Conservation (phyloP, 2,329 filamentous ascomycete genomes). For the Aspergillus sp. region DNA sequence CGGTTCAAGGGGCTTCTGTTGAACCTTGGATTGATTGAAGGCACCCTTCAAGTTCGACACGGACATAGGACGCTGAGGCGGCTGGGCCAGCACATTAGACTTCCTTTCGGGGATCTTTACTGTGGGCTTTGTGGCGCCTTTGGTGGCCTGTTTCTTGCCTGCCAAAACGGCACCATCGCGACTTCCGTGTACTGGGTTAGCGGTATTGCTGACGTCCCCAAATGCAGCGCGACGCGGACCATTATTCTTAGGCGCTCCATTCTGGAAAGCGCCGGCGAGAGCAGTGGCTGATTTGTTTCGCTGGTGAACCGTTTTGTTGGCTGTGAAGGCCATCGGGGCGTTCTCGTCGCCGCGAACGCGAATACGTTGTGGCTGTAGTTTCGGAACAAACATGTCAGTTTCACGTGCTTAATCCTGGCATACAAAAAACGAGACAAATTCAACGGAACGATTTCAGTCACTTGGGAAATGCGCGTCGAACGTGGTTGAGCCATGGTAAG, state of each 20-base stretch:
- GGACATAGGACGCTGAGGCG: constrained; percentile 55
- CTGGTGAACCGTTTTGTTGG: constrained; percentile 62
- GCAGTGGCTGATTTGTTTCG: constrained; percentile 72
- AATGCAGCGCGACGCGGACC: constrained; percentile 71
- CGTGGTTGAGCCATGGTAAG: too few species aligned
- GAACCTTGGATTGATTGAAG: constrained; percentile 14
- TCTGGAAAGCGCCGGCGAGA: constrained; percentile 50
- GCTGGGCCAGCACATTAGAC: constrained; percentile 45
- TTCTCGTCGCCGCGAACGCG: constrained; percentile 67
- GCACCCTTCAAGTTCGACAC: constrained; percentile 34
- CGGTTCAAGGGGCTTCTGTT: constrained; percentile 24
- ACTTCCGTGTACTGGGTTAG: constrained; percentile 29
- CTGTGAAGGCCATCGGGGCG: constrained; percentile 40
- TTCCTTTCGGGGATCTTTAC: constrained; percentile 33
- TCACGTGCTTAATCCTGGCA: neutral
- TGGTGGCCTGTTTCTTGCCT: constrained; percentile 38
- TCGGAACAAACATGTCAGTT: constrained; percentile 9
- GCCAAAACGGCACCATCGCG: constrained; percentile 53
- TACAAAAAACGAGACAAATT: neutral
- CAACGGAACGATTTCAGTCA: neutral
- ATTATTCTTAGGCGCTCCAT: constrained; percentile 53
- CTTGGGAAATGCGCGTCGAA: too few species aligned
- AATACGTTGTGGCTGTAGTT: constrained; percentile 61
- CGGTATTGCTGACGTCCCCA: constrained; percentile 71
- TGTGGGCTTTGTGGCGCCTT: constrained; percentile 23